Base-by-base conservation (phyloP, 768 basidiomycete species). In the Ramaria rubella region DNA sequence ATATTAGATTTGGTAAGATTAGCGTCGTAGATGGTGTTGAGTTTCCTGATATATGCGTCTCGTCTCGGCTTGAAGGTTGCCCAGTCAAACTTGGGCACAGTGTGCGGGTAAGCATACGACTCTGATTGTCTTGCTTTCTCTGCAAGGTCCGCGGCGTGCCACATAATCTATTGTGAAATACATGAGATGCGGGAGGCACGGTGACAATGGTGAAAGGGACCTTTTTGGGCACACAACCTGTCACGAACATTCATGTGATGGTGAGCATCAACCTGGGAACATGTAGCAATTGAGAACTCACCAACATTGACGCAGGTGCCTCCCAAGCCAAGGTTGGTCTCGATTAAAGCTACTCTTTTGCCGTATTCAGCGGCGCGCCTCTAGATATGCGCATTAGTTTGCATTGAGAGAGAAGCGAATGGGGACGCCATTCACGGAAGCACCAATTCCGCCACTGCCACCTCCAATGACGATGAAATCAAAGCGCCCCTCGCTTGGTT, bases 241-340 rank as follows among this genome's bases (percentile, higher is more conserved):
- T 6, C 45, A 9, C 23, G 19, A 45, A 58, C 62, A n/a, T 7
- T 29, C 9, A 9, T 36, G 33, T 42, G 29, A 2, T 48, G 5
- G 23, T 19, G 17, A 40, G 42, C 11, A 14, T n/a, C 9, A 50
- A 26, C 11, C 11, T 27, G n/a, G 11, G 52, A 24, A 38, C 5
- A n/a, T 21, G n/a, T 2, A 17, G 40, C 14, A 52, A 52, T 33
- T 24, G 24, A 58, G 19, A 33, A 77, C 89, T 61, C 63, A 89
- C 93, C 95, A 58, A 99, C 95, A 70, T 97, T 97, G 58, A 99
- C 96, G 67, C 96, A 99, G 34, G 95, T 97, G 51, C 95, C 96
- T 31, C 96, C 96, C 2, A 94, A 78, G 38, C 79, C 67, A 9
- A 82, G 79, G 4, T 82, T 80, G 44, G 73, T 77, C 68, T 99